Evolutionary conservation across 345 rosid species (phyloP), one percentile per base, ranked within the genome.

Genomic region (Boechera stricta): DNA sequence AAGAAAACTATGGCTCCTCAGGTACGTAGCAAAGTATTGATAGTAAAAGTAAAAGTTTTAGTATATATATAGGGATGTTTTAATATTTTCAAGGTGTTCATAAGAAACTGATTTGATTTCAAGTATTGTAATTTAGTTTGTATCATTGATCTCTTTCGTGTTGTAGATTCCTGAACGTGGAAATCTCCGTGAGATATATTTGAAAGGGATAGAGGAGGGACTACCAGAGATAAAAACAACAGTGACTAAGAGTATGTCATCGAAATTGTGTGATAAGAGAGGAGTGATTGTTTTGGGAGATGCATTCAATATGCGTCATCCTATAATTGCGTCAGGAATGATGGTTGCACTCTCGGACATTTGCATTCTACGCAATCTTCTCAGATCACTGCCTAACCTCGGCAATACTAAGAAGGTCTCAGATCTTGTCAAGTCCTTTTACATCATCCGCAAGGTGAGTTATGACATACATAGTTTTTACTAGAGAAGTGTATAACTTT

Each of bases 1-100:
- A 77, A 51, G 68, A 36, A 75, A 6, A 36, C 26, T 29, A 29
- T 83, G 52, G 86, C 82, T 55, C 82, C 82, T 70, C 84, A 80
- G 82, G 86, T 80, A 80, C 10, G 3, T 35, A 73, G 2, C 53
- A 26, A 32, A 38, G 1, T 5, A 15, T 28, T 36, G 36, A 24
- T 54, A 11, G 0, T 18, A 49, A 11, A 15, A 21, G 7, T 49
- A 35, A 2, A 18, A 56, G 0, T 2, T 31, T 6, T 70, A 35
- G 38, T n/a, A 13, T n/a, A 10, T 47, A 11, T n/a, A n/a, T 47
- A 21, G 13, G 18, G 10, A 18, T 71, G 52, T 31, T 47, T 31
- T 5, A 58, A 48, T 28, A 44, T 39, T 24, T 51, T 10, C 10
- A 62, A 48, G 9, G 31, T 55, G 12, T 16, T 69, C 24, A 54